Evolutionary conservation across 78 protist species (phyloP).

Genomic region (Capsaspora owczarzaki): DNA sequence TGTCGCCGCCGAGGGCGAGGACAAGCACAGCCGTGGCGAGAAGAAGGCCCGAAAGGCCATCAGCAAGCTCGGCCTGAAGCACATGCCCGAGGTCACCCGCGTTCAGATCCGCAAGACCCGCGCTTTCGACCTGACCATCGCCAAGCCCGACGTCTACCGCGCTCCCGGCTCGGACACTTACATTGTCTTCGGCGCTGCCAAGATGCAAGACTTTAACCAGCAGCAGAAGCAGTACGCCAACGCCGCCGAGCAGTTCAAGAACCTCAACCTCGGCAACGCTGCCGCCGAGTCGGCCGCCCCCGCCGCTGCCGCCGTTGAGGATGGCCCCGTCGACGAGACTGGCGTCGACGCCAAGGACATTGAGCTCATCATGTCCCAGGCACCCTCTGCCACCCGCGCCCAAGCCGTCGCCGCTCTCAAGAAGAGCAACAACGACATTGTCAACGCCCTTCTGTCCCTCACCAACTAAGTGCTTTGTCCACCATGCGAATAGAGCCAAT

Average conservation of each 20-base stretch:
- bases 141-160: conserved; percentile 85
- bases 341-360: conserved; percentile 77
- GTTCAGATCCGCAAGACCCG: conserved; percentile 64
- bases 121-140: conserved; percentile 63
- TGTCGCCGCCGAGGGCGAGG: too few species aligned
- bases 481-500: too few species aligned
- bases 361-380: conserved; percentile 79
- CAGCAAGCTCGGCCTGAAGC: conserved; percentile 81
- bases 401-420: conserved; percentile 79
- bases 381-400: conserved; percentile 54
- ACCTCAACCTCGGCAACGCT: background rate
- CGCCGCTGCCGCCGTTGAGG: conserved; percentile 48
- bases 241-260: conserved; percentile 56
- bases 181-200: conserved; percentile 88
- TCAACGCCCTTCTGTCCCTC: conserved; percentile 81
- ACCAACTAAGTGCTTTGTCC: background rate
- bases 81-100: conserved; percentile 62
- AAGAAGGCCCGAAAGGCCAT: conserved; percentile 83
- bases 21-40: conserved; percentile 62
- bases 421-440: conserved; percentile 79
- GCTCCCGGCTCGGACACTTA: conserved; percentile 72
- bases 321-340: conserved; percentile 53
- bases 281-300: conserved; percentile 35
- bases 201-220: conserved; percentile 68
- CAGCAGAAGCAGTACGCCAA: conserved; percentile 29